Conservation (phyloP, 306 rosid species). For the Vachellia pachyceras region DNA sequence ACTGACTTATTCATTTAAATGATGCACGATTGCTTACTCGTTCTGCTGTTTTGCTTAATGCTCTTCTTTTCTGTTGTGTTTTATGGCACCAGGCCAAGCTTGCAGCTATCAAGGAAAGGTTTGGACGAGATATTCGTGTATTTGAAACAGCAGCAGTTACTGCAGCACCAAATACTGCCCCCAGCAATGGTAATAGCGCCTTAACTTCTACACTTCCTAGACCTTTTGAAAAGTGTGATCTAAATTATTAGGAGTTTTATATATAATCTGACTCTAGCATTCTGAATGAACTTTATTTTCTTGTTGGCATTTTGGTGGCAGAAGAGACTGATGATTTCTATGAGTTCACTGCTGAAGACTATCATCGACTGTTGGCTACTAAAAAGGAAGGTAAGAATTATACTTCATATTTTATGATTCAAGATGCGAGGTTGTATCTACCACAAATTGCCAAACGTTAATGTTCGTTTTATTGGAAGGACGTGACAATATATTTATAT, state of each 20-base stretch:
- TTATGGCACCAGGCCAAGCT: conserved; percentile 56
- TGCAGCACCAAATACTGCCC: conserved; percentile 47
- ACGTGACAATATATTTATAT: neutral
- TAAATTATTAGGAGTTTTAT: neutral
- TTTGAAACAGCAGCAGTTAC: conserved; percentile 67
- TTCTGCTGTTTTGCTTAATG: neutral
- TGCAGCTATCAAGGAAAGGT: conserved; percentile 61
- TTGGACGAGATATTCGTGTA: conserved; percentile 76
- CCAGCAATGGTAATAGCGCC: conserved; percentile 50
- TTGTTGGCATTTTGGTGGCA: conserved; percentile 41
- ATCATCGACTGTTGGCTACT: conserved; percentile 60
- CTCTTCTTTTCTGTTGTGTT: conserved; percentile 19
- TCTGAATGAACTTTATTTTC: conserved; percentile 16
- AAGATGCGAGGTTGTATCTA: conserved; percentile 3
- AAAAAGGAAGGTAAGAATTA: conserved; percentile 71
- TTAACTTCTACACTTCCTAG: conserved; percentile 2
- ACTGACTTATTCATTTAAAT: neutral
- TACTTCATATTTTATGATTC: neutral
- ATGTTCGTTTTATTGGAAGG: neutral
- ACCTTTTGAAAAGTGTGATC: neutral
- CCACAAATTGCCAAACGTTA: neutral
- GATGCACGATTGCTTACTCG: conserved; percentile 21
- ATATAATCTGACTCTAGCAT: neutral
- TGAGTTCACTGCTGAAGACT: conserved; percentile 84
- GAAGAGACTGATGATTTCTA: conserved; percentile 72